Percentiles rank a stretch among this genome's conserved stretches.
Evolutionary conservation across 345 rosid species (phyloP).

Genomic region (Aquilaria malaccensis): DNA sequence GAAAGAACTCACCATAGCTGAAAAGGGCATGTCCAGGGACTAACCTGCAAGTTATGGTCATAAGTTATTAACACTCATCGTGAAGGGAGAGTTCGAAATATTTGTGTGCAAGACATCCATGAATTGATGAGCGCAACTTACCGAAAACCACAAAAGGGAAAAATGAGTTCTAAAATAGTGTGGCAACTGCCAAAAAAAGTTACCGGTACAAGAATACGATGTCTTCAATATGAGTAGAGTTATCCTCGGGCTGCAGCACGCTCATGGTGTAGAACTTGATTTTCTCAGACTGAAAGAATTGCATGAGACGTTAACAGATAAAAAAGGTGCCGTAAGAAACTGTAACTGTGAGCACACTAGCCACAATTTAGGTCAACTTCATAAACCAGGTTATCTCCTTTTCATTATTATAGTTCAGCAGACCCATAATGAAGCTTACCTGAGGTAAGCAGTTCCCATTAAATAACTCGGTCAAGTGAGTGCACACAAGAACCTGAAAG

Average conservation of each 20-base stretch:
- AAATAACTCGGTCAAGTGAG: slow-evolving; percentile 83
- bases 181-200: neutral
- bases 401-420: neutral
- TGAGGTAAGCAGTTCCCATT: slow-evolving; percentile 58
- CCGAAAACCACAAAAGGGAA: too few species aligned
- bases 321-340: neutral
- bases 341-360: too few species aligned
- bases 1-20: slow-evolving; percentile 66
- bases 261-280: slow-evolving; percentile 88
- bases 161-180: too few species aligned
- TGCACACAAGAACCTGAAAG: slow-evolving; percentile 75
- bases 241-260: slow-evolving; percentile 66
- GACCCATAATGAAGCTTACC: slow-evolving; percentile 31
- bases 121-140: too few species aligned
- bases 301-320: neutral
- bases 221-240: slow-evolving; percentile 51
- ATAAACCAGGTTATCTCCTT: too few species aligned
- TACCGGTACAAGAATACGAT: slow-evolving; percentile 88
- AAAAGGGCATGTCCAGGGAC: slow-evolving; percentile 76
- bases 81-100: too few species aligned
- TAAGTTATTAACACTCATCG: too few species aligned
- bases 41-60: slow-evolving; percentile 38
- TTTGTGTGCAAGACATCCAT: too few species aligned
- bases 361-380: too few species aligned
- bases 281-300: slow-evolving; percentile 55